Base-by-base conservation (phyloP, 1,139 yeast genomes). In the Groenewaldozyma auringiensis region DNA sequence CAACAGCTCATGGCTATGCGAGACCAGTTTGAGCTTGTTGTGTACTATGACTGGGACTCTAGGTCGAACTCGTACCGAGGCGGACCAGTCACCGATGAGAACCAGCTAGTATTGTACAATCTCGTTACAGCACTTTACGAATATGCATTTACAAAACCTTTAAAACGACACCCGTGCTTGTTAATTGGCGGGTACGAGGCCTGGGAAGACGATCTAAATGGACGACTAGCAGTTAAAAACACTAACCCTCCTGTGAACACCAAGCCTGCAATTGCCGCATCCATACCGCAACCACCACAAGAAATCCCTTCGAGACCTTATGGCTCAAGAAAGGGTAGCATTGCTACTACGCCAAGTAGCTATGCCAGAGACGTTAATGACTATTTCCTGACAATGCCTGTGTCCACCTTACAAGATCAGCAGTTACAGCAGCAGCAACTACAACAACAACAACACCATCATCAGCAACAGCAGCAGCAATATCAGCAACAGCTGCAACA, bases 1-100 rank as follows among this genome's bases (percentile, higher is more conserved):
- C 74, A 72, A 48, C 58, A 58, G 2, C 54, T 70, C 36, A 83
- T 86, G 55, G 65, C 68, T 34, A 63, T 67, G 8, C 68, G 94
- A 53, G 65, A 71, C 50, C 62, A 67, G 36, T 86, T 73, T 59
- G 84, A 80, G 44, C 66, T 76, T 40, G 68, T 88, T 2, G 80
- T 86, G 2, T 60, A 81, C 11, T 86, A 83, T 60, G 83, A 85
- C 50, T 53, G 56, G 21, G 50, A 51, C 38, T 51, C 63, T 8
- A 43, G 49, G 13, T 36, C 54, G 17, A 47, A 47, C 22, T 52
- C 49, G 2, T 51, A 22, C 53, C 56, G 51, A n/a, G 50, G 51
- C 3, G 55, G 53, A 25, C 51, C 52, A 2, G 37, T 40, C n/a
- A 41, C 43, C 11, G 57, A 52, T 40, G 45, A 50, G 17, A 54